Percentiles rank a stretch among this genome's conserved stretches.
These are phyloP conservation scores for Fibroporia radiculosa DNA, from an alignment of 768 basidiomycete species.

Conservation along the genomic window DNA sequence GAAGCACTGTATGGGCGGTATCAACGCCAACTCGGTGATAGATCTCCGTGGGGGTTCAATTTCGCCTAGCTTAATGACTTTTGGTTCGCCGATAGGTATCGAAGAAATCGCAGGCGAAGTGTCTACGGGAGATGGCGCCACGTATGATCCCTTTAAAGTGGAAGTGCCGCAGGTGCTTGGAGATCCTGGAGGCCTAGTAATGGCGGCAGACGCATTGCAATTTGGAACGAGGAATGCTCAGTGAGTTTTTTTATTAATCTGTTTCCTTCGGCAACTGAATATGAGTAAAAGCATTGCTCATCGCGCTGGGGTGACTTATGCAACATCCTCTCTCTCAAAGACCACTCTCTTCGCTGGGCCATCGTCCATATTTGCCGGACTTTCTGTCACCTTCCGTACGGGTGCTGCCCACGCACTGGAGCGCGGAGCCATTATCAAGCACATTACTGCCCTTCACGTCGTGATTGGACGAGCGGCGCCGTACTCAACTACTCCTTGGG, in stretches of 20 bases:
- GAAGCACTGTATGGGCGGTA: constrained; percentile 13
- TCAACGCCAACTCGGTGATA: constrained; percentile 35
- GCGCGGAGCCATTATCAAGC: constrained; percentile 33
- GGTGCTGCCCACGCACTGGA: constrained; percentile 33
- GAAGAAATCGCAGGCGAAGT: constrained; percentile 61
- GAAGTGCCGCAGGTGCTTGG: constrained; percentile 43
- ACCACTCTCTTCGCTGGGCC: constrained; percentile 15
- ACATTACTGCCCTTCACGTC: constrained; percentile 38
- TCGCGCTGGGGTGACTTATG: constrained; percentile 41
- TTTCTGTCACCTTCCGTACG: constrained; percentile 38
- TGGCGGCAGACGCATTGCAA: constrained; percentile 68
- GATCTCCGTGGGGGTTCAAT: constrained; percentile 70
- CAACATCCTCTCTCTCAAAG: constrained; percentile 30
- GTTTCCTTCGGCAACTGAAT: background rate
- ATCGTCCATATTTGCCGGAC: constrained; percentile 22
- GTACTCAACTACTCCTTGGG: background rate
- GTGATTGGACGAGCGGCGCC: constrained; percentile 26
- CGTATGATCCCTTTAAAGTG: constrained; percentile 45
- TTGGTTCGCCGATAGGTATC: constrained; percentile 65
- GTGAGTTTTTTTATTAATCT: constrained; percentile 34
- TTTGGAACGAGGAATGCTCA: constrained; percentile 64
- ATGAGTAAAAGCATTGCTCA: constrained; percentile 49
- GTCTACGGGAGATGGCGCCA: constrained; percentile 61
- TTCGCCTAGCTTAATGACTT: constrained; percentile 61
- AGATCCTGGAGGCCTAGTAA: constrained; percentile 43